A percentile compares a stretch with the other conserved stretches of the same genome.
phyloP scores from a whole-genome alignment of 257 asterid species.

The Dorcoceras hygrometricum region DNA sequence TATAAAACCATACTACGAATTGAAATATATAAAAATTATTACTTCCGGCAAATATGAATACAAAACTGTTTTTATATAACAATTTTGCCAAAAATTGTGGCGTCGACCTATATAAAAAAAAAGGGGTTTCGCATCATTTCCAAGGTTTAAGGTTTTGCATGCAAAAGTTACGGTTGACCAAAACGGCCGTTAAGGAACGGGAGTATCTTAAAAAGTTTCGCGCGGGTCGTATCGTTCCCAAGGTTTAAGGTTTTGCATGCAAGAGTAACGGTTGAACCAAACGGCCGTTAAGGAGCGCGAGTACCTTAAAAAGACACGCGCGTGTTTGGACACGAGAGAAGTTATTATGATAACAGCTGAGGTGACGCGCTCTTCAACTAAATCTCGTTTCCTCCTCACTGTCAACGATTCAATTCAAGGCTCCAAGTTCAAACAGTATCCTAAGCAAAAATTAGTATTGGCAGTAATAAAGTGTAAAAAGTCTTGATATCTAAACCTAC shows the following conservation, averaged over 20 bases:
- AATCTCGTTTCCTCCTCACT: constrained; percentile 1
- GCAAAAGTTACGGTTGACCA: constrained; percentile 12
- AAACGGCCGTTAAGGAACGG: constrained; percentile 19
- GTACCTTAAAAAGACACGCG: too few relatives aligned
- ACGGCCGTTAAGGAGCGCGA: constrained; percentile 20
- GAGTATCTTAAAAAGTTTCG: neutral
- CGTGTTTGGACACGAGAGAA: constrained; percentile 39
- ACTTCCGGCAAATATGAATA: too few relatives aligned
- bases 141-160: neutral
- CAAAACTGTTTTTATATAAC: too few relatives aligned
- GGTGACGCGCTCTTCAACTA: constrained; percentile 25
- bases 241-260: neutral
- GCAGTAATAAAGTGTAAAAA: constrained; percentile 1
- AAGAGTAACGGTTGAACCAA: constrained; percentile 15
- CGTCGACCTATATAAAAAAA: too few relatives aligned
- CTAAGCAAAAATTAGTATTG: constrained; percentile 25
- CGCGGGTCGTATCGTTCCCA: constrained; percentile 7
- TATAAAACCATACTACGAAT: too few relatives aligned
- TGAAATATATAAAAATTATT: too few relatives aligned
- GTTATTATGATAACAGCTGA: constrained; percentile 19
- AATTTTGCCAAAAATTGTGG: too few relatives aligned
- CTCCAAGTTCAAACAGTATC: constrained; percentile 31
- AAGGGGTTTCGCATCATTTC: constrained; percentile 10
- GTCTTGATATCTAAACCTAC: constrained; percentile 47
- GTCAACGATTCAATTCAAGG: neutral